A percentile compares a stretch with the other conserved stretches of the same genome.
These are phyloP conservation scores for Tulasnella sp. DNA, from an alignment of 768 basidiomycete genomes.

Conservation along the genomic window DNA sequence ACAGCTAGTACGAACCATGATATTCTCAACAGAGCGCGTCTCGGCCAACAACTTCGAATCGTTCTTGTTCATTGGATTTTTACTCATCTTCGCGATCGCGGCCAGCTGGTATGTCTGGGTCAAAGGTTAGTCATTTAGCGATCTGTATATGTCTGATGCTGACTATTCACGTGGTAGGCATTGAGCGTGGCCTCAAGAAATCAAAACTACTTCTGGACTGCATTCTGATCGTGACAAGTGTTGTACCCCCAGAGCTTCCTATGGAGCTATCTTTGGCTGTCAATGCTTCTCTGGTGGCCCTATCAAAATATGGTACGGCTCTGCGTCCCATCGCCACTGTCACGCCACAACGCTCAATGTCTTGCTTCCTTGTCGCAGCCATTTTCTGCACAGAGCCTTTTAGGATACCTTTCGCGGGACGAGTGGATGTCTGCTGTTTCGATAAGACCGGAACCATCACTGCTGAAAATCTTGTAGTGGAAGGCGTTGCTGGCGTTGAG, in stretches of 20 bases:
- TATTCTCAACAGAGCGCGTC: slow-evolving; percentile 93
- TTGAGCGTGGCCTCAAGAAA: slow-evolving; percentile 87
- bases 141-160: not conserved
- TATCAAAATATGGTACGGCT: slow-evolving; percentile 78
- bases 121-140: slow-evolving; percentile 47
- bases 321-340: not conserved
- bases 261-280: slow-evolving; percentile 97
- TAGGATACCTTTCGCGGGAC: slow-evolving; percentile 89
- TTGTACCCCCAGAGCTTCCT: slow-evolving; percentile 93
- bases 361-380: slow-evolving; percentile 36
- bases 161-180: slow-evolving; percentile 37
- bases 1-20: slow-evolving; percentile 96
- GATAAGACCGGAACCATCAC: slow-evolving; percentile 99
- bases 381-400: slow-evolving; percentile 99
- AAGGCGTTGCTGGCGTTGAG: slow-evolving; percentile 88
- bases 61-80: slow-evolving; percentile 96
- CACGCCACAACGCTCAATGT: not conserved
- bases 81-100: slow-evolving; percentile 93
- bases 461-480: slow-evolving; percentile 85
- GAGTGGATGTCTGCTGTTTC: slow-evolving; percentile 97
- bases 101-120: slow-evolving; percentile 98
- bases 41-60: slow-evolving; percentile 93
- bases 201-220: slow-evolving; percentile 92
- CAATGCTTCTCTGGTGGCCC: slow-evolving; percentile 84
- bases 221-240: slow-evolving; percentile 90